Evolutionary conservation across 225 moss, liverwort and hornwort genomes (phyloP), one percentile per base, ranked within the genome.

Genomic region (Thuidium tamariscinum): DNA sequence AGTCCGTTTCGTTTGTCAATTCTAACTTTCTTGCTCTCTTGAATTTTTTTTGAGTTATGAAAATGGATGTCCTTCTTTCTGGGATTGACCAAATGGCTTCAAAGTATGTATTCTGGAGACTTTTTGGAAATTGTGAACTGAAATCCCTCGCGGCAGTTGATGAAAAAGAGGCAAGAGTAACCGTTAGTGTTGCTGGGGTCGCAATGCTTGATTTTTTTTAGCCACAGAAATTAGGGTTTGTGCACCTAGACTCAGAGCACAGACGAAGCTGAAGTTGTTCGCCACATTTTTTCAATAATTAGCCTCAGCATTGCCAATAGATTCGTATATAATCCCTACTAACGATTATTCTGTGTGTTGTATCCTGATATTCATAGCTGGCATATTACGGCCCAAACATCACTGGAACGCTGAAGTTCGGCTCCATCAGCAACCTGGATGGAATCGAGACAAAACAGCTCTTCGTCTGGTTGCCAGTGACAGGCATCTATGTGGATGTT

Each of bases 391-490:
- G 76, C 77, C 62, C 81, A 42, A 91, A 93, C 39, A 94, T 97
- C 88, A 90, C 96, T 2, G 97, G 96, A 66, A 65, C 91, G 55
- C 63, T 97, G 68, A 95, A 93, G 85, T 95, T 78, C 61, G 94
- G 94, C 39, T 59, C 91, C 80, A 95, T 97, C 80, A 87, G 88
- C 65, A 90, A 86, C 63, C 91, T 97, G 30, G 72, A 86, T 23
- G 95, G 96, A 59, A 95, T 97, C 68, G 83, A 95, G 88, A 96
- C 94, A 21, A 91, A 92, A 48, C 95, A 96, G 89, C 92, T 91
- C 32, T 94, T 96, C 67, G 93, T 97, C 63, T 97, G 97, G 97
- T 76, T 97, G 60, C 83, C 92, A 29, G 93, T 97, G 57, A 94
- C 94, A 49, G 94, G 93, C 80, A 96, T 97, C 76, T 92, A 96